Evolutionary conservation across 2,329 filamentous ascomycete genomes (phyloP), one percentile per base, ranked within the genome.

Genomic region (Fusarium succisae): DNA sequence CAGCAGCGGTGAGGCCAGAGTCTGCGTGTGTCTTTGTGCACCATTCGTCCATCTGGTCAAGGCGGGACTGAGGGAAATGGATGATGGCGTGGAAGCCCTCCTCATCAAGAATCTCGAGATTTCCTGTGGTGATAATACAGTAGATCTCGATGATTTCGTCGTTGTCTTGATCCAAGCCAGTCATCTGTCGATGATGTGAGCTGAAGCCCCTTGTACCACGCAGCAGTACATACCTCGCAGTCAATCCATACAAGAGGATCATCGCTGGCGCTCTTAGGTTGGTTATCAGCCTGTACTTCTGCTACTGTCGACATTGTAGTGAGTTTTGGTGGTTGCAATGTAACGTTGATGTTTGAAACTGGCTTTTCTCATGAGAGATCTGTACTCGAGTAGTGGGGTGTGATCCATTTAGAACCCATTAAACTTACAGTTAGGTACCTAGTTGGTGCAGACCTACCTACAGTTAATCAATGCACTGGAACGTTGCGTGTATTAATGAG

Each of bases 121-220:
- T 86, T 60, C 91, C 89, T 76, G 95, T 93, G 13, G 96, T 99
- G 80, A 99, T 90, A 83, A 97, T 92, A 84, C 95, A 98, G 82
- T 93, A 96, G 65, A 98, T 93, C 78, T 97, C 95, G 79, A 98
- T 91, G 79, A 98, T 96, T 63, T 92, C 91, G 80, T 98, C 96
- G 38, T 86, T 90, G 67, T 93, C 89, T 4, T 91, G 87, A 82
- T 98, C 88, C n/a, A 85, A 79, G 17, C 83, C 83, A n/a, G 83
- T 98, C 96, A 99, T 99, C 94, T 97, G 76, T 51, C 50, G 17
- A 48, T 22, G 24, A 67, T 59, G 55, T 76, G 62, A 70, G 64
- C 66, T 72, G 45, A 45, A 65, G 53, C 50, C 51, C 56, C 32
- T 59, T 59, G 35, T 70, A 45, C 47, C 20, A 70, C 53, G 66